These are phyloP conservation scores for Aegilops sharonensis DNA, from an alignment of 176 grass and related monocot species.

Conservation along the genomic window DNA sequence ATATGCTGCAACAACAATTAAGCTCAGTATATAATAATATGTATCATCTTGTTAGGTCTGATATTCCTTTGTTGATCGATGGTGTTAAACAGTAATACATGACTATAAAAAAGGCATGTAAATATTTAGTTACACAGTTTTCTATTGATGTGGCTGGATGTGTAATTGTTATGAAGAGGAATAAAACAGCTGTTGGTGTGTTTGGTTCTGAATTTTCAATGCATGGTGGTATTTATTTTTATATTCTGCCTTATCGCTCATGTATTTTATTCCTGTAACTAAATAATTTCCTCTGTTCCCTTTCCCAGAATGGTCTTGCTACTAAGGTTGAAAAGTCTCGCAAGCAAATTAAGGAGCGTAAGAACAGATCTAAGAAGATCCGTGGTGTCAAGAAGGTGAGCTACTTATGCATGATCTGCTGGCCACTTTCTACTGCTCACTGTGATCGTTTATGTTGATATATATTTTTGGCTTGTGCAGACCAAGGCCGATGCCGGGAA, in stretches of 20 bases:
- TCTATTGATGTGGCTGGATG: neutral
- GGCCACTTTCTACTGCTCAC: neutral
- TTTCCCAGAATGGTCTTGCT: conserved; percentile 65
- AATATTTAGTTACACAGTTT: neutral
- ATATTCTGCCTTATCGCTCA: neutral
- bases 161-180: neutral
- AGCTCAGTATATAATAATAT: neutral
- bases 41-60: neutral
- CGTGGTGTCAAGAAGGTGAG: conserved; percentile 79
- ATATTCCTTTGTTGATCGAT: neutral
- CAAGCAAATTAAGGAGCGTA: conserved; percentile 83
- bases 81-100: neutral
- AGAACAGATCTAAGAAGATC: conserved; percentile 76
- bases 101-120: neutral
- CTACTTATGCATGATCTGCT: neutral
- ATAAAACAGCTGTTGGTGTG: neutral
- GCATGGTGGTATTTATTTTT: neutral
- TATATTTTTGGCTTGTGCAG: conserved; percentile 15
- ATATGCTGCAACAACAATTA: neutral
- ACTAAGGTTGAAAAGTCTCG: conserved; percentile 74
- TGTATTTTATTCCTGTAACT: neutral
- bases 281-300: neutral
- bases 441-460: neutral
- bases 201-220: neutral
- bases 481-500: conserved; percentile 68